phyloP scores from a whole-genome alignment of 1,284 basidiomycete genomes.

The Trichosporon inkin region DNA sequence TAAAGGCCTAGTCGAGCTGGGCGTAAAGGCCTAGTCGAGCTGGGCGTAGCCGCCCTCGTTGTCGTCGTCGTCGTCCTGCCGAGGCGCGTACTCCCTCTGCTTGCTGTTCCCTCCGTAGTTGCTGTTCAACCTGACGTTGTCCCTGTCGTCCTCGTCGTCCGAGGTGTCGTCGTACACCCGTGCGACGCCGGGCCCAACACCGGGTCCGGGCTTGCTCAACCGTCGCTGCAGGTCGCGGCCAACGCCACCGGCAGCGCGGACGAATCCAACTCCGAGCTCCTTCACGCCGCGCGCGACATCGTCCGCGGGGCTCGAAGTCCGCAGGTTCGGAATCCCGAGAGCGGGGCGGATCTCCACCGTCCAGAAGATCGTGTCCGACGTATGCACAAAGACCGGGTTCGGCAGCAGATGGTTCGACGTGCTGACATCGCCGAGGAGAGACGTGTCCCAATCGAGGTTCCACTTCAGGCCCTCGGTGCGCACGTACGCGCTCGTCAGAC shows the following conservation, averaged over 20 bases:
- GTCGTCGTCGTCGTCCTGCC: slow-evolving; percentile 2
- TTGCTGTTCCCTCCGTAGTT: not conserved
- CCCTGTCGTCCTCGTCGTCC: not conserved
- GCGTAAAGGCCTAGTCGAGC: slow-evolving; percentile 18
- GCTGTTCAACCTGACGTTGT: not conserved
- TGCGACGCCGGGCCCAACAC: not conserved
- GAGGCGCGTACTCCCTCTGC: not conserved
- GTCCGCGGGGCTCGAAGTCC: slow-evolving; percentile 21
- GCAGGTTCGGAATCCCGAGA: slow-evolving; percentile 29
- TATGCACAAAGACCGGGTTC: slow-evolving; percentile 58
- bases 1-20: slow-evolving; percentile 18
- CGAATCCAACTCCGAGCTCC: slow-evolving; percentile 16
- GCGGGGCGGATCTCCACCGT: slow-evolving; percentile 58
- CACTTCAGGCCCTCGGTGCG: slow-evolving; percentile 81
- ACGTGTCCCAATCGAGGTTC: slow-evolving; percentile 72
- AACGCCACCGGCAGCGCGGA: slow-evolving; percentile 1
- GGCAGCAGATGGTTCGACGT: slow-evolving; percentile 85
- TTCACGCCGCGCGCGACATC: slow-evolving; percentile 20
- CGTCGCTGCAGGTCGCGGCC: slow-evolving; percentile 10
- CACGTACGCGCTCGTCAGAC: slow-evolving; percentile 67
- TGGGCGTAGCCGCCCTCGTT: slow-evolving; percentile 20
- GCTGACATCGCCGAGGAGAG: slow-evolving; percentile 75
- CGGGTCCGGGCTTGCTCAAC: slow-evolving; percentile 1
- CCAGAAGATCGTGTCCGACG: slow-evolving; percentile 84
- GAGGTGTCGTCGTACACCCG: not conserved